phyloP scores from a whole-genome alignment of 805 yeast species.

The Ogataea thermomethanolica region DNA sequence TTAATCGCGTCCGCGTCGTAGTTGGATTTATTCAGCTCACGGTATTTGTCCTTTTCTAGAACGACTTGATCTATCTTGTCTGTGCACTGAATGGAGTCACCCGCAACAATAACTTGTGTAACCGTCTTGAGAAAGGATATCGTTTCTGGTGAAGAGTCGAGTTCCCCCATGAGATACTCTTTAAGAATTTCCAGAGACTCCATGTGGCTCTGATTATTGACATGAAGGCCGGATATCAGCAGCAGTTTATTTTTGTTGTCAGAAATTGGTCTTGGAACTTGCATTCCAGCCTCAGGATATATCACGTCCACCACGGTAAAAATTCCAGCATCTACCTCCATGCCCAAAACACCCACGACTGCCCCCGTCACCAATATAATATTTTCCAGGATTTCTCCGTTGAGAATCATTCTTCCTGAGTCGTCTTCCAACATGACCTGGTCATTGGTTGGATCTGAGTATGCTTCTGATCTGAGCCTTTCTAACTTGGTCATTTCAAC shows the following conservation, averaged over 20 bases:
- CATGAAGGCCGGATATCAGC: slow-evolving; percentile 70
- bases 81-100: slow-evolving; percentile 48
- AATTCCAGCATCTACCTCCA: slow-evolving; percentile 77
- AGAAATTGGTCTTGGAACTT: slow-evolving; percentile 34
- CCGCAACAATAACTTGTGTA: slow-evolving; percentile 63
- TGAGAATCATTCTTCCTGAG: slow-evolving; percentile 77
- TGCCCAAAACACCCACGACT: slow-evolving; percentile 83
- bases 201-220: slow-evolving; percentile 43
- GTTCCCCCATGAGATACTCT: slow-evolving; percentile 70
- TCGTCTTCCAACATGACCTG: slow-evolving; percentile 84
- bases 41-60: slow-evolving; percentile 37
- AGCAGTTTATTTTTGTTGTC: slow-evolving; percentile 49
- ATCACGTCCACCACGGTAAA: slow-evolving; percentile 80
- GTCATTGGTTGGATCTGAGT: slow-evolving; percentile 54
- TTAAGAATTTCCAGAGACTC: slow-evolving; percentile 53
- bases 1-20: slow-evolving; percentile 46
- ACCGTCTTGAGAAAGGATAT: slow-evolving; percentile 25
- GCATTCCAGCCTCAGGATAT: slow-evolving; percentile 65
- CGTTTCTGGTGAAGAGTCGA: slow-evolving; percentile 32
- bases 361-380: slow-evolving; percentile 80
- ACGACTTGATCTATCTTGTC: slow-evolving; percentile 25
- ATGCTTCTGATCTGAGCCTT: slow-evolving; percentile 38
- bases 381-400: slow-evolving; percentile 56
- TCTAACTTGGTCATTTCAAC: slow-evolving; percentile 19
- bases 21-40: slow-evolving; percentile 52